These are phyloP conservation scores for Neoarthrinium moseri DNA, from an alignment of 2,329 filamentous ascomycete genomes.

Conservation along the genomic window DNA sequence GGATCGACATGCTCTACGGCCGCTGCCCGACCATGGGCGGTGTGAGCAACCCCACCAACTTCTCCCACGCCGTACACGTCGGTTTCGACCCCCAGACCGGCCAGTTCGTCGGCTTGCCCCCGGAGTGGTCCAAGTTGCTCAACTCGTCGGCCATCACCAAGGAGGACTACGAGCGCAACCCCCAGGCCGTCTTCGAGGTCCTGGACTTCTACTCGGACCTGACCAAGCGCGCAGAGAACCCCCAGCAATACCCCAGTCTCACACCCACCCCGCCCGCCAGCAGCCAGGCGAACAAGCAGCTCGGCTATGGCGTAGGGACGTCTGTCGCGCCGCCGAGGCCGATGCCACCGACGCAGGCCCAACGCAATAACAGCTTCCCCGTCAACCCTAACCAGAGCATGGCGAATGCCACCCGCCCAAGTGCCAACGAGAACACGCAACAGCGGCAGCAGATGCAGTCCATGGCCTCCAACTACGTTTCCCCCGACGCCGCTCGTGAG, in stretches of 20 bases:
- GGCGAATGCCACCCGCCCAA: conserved; percentile 40
- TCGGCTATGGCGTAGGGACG: conserved; percentile 55
- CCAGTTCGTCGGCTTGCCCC: conserved; percentile 89
- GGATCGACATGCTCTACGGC: conserved; percentile 98
- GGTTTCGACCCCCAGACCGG: conserved; percentile 95
- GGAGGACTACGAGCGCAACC: conserved; percentile 97
- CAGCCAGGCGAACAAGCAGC: conserved; percentile 60
- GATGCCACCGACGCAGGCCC: conserved; percentile 52
- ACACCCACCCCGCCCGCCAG: conserved; percentile 64
- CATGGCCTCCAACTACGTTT: conserved; percentile 53
- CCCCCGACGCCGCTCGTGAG: conserved; percentile 49
- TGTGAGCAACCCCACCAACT: conserved; percentile 97
- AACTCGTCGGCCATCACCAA: conserved; percentile 97
- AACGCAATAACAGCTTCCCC: conserved; percentile 37
- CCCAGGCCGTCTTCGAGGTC: conserved; percentile 79
- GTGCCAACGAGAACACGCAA: conserved; percentile 45
- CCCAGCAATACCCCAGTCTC: conserved; percentile 64
- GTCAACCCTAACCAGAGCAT: conserved; percentile 34
- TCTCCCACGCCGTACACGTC: conserved; percentile 94
- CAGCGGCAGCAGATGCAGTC: conserved; percentile 59
- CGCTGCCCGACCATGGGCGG: conserved; percentile 96
- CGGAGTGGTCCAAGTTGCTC: conserved; percentile 95
- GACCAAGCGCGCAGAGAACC: conserved; percentile 72
- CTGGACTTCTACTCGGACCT: conserved; percentile 85
- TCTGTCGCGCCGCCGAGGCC: conserved; percentile 70